Conservation (phyloP, 2,329 filamentous ascomycete species). For the Aureobasidium musti region DNA sequence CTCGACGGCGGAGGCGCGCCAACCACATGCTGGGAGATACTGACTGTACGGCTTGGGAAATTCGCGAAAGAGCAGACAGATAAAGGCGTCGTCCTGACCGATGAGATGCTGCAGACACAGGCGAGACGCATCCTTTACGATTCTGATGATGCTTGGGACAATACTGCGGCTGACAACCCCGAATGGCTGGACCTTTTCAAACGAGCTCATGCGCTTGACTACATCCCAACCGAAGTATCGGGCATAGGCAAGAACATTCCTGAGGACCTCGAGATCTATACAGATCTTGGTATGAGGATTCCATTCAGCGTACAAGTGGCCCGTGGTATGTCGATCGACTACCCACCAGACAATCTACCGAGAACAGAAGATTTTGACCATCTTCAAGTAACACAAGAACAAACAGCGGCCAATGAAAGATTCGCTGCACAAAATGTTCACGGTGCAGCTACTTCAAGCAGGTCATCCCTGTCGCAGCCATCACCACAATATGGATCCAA, state of each 20-base stretch:
- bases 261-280: slow-evolving; percentile 42
- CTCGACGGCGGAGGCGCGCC: neutral
- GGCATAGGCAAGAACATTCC: slow-evolving; percentile 39
- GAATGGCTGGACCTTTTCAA: slow-evolving; percentile 55
- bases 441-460: neutral
- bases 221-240: slow-evolving; percentile 40
- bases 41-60: slow-evolving; percentile 50
- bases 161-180: slow-evolving; percentile 44
- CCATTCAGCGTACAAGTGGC: slow-evolving; percentile 31
- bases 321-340: neutral
- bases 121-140: slow-evolving; percentile 53
- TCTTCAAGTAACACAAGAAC: neutral
- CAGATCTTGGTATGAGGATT: slow-evolving; percentile 42
- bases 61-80: slow-evolving; percentile 47
- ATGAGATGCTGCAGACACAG: slow-evolving; percentile 53
- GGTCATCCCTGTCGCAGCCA: slow-evolving; percentile 12
- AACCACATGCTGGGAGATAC: slow-evolving; percentile 50
- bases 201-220: slow-evolving; percentile 50
- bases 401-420: neutral
- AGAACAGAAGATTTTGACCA: neutral
- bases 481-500: neutral
- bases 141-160: slow-evolving; percentile 53
- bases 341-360: neutral
- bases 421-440: neutral
- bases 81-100: slow-evolving; percentile 48